Evolutionary conservation across 495 filamentous ascomycete species (phyloP), one percentile per base, ranked within the genome.

Genomic region (Endocarpon pusillum): DNA sequence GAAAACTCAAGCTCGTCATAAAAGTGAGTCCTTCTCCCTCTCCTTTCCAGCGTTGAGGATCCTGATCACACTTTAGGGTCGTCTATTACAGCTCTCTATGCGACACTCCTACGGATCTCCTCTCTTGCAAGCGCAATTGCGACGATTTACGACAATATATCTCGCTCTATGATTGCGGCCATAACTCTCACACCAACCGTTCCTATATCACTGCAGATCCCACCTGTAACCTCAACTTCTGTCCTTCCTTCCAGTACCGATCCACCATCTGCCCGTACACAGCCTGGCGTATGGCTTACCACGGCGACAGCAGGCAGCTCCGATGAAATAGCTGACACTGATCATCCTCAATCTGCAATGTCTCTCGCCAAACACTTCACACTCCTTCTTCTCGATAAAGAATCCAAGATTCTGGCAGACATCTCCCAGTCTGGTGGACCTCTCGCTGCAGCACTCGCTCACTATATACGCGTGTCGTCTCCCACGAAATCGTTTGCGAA

Each of bases 401-500:
- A 84, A 39, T 78, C 83, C 30, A 71, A 73, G 19, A 79, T 96
- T 33, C 63, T 89, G 12, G 71, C 75, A 25, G 82, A 93, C 39
- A 70, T 96, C n/a, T 73, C 82, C 45, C 63, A 69, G 7, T 81
- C 87, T 18, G 65, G 71, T 3, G 73, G 78, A 12, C 73, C 78
- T 3, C 66, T 80, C 9, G 73, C 79, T 2, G 64, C 70, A 1
- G 72, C 75, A 2, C 67, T 97, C 40, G 64, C 75, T 3, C 80
- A 82, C 46, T 94, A 91, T 53, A 77, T 96, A 25, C 71, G 78
- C 33, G 71, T 75, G 28, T 77, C 75, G 36, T 87, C 78, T 39
- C 82, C 89, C 14, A 89, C 73, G 1, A 73, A 89, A 42, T 92
- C 83, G 5, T 84, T 86, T 53, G 59, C 76, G 15, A 81, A 89